phyloP scores from a whole-genome alignment of 148 eudicot genomes.

The Gaultheria prostrata region DNA sequence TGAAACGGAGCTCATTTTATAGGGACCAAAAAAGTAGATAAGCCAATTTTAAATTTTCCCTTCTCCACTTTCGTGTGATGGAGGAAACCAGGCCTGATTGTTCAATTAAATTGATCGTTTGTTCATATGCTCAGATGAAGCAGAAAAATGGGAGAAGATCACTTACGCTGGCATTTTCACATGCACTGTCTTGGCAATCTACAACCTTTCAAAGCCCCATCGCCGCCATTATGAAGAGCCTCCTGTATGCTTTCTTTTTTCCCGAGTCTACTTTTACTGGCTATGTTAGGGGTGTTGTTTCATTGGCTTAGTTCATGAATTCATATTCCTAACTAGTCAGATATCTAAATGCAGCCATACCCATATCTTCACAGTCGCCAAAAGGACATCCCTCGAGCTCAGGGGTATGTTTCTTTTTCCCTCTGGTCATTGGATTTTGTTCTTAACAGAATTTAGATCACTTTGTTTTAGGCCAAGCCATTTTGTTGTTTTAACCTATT shows the following conservation, averaged over 20 bases:
- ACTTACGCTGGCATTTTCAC: conserved; percentile 52
- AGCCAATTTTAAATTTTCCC: too few species aligned
- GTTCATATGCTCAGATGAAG: conserved; percentile 47
- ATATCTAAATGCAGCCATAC: conserved; percentile 52
- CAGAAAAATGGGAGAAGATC: conserved; percentile 83
- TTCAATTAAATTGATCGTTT: background rate
- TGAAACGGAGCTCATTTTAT: too few species aligned
- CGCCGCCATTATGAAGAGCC: conserved; percentile 57
- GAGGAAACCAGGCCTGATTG: background rate
- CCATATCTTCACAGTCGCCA: conserved; percentile 80
- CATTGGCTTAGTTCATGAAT: background rate
- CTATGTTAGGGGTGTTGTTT: background rate
- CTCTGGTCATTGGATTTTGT: background rate
- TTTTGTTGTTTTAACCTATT: background rate
- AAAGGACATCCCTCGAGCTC: conserved; percentile 71
- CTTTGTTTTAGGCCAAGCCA: too few species aligned
- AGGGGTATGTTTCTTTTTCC: background rate
- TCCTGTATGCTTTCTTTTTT: conserved; percentile 50
- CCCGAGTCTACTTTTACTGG: background rate
- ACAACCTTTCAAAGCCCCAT: conserved; percentile 66
- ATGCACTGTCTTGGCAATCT: conserved; percentile 46
- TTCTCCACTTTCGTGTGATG: background rate
- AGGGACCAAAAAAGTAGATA: too few species aligned
- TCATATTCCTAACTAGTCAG: background rate
- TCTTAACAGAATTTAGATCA: background rate